Percentiles rank a stretch among this genome's conserved stretches.
Evolutionary conservation across 345 rosid genomes (phyloP).

Genomic region (Hibiscus trionum): DNA sequence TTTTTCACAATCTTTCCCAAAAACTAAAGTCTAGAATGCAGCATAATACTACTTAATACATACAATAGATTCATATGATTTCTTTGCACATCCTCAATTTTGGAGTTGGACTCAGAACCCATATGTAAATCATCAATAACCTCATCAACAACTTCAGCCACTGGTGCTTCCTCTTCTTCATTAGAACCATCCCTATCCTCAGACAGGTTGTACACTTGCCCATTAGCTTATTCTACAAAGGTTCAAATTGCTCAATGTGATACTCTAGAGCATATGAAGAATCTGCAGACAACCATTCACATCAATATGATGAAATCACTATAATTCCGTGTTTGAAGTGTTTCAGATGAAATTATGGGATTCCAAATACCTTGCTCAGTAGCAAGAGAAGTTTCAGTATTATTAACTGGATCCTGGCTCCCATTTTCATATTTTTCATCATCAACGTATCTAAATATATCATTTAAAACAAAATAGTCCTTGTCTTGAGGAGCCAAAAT

Average conservation of each 20-base stretch:
- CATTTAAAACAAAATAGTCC: constrained; percentile 94
- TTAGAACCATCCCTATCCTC: constrained; percentile 34
- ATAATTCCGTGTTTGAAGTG: not conserved
- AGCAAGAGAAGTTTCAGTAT: constrained; percentile 24
- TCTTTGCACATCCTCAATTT: constrained; percentile 62
- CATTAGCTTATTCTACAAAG: constrained; percentile 31
- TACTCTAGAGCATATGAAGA: constrained; percentile 23
- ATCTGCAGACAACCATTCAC: constrained; percentile 16
- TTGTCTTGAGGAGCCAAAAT: constrained; percentile 92
- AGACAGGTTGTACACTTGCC: constrained; percentile 28
- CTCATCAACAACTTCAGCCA: constrained; percentile 52
- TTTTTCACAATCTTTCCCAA: too few species aligned
- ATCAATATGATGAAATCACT: not conserved
- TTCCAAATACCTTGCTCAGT: constrained; percentile 31
- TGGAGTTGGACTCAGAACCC: constrained; percentile 39
- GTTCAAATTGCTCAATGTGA: constrained; percentile 28
- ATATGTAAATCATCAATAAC: constrained; percentile 32
- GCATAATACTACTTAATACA: constrained; percentile 37
- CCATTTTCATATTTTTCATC: constrained; percentile 24
- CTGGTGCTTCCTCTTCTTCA: constrained; percentile 29
- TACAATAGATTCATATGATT: constrained; percentile 84
- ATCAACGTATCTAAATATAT: constrained; percentile 64
- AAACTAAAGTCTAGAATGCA: not conserved
- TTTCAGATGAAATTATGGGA: too few species aligned
- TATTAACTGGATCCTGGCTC: constrained; percentile 17